phyloP scores from a whole-genome alignment of 345 rosid genomes.

The Boechera retrofracta region DNA sequence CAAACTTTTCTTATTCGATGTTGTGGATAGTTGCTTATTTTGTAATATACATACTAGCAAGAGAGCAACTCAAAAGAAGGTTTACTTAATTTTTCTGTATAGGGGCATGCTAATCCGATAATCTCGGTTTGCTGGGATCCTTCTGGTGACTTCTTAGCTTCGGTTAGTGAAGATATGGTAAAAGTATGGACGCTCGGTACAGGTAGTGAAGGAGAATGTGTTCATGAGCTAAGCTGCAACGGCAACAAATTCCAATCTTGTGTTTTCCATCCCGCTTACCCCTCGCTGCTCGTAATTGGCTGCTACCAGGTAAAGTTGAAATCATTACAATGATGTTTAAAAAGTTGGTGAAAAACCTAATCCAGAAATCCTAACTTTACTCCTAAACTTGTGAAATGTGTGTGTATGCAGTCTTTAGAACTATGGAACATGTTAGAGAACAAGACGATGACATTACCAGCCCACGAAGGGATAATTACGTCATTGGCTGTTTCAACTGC shows the following conservation, averaged over 20 bases:
- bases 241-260: slow-evolving; percentile 91
- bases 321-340: neutral
- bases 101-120: slow-evolving; percentile 85
- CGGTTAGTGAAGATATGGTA: slow-evolving; percentile 93
- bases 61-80: slow-evolving; percentile 2
- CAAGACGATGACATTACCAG: slow-evolving; percentile 77
- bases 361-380: neutral
- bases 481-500: slow-evolving; percentile 74
- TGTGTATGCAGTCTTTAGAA: slow-evolving; percentile 77
- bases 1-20: slow-evolving; percentile 5
- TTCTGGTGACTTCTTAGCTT: slow-evolving; percentile 79
- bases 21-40: slow-evolving; percentile 1
- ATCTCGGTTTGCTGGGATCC: slow-evolving; percentile 94
- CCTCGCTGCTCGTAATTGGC: slow-evolving; percentile 82
- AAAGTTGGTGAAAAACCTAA: neutral
- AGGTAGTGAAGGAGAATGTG: slow-evolving; percentile 86
- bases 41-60: neutral
- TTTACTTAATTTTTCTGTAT: slow-evolving; percentile 1
- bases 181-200: slow-evolving; percentile 90
- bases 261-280: slow-evolving; percentile 80
- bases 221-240: slow-evolving; percentile 85
- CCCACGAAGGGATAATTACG: slow-evolving; percentile 83
- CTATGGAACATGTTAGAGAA: slow-evolving; percentile 90
- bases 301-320: slow-evolving; percentile 79
- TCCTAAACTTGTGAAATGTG: slow-evolving; percentile 10